Evolutionary conservation across 2,329 filamentous ascomycete genomes (phyloP).

Genomic region (Fusarium chuoi): DNA sequence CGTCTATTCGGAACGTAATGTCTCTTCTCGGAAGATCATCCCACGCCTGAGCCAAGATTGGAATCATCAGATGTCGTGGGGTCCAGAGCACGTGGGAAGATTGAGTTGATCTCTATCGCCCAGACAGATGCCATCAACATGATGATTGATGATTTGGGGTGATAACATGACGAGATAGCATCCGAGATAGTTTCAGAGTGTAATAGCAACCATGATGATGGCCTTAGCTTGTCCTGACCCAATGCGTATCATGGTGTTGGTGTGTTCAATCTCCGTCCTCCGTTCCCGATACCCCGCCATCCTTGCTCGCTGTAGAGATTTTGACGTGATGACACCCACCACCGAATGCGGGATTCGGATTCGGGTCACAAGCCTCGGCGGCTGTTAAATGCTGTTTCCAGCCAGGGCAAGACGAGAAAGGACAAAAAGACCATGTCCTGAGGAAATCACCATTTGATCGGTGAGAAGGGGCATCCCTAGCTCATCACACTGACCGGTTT

Average conservation of each 20-base stretch:
- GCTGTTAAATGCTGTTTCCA: background rate
- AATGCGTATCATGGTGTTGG: background rate
- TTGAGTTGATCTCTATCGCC: conserved; percentile 3
- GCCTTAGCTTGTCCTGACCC: background rate
- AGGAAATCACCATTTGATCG: conserved; percentile 2
- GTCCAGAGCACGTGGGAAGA: conserved; percentile 30
- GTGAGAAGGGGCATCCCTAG: background rate
- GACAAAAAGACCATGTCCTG: background rate
- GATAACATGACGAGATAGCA: conserved; percentile 4
- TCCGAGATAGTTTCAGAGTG: background rate
- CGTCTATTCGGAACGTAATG: conserved; percentile 28
- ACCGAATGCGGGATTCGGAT: conserved; percentile 23
- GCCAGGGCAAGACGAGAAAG: background rate
- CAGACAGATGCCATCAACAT: conserved; percentile 2
- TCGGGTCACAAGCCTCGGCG: conserved; percentile 19
- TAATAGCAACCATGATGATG: conserved; percentile 1
- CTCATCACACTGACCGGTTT: conserved; percentile 17
- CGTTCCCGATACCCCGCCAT: conserved; percentile 28
- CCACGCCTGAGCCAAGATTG: conserved; percentile 26
- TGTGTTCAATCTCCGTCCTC: conserved; percentile 17
- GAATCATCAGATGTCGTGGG: conserved; percentile 32
- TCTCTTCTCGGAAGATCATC: conserved; percentile 21
- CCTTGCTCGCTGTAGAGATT: conserved; percentile 11
- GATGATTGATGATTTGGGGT: conserved; percentile 6
- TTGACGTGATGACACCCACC: conserved; percentile 36